Evolutionary conservation across 805 yeast species (phyloP).

Genomic region (Dipodascus geniculatus): DNA sequence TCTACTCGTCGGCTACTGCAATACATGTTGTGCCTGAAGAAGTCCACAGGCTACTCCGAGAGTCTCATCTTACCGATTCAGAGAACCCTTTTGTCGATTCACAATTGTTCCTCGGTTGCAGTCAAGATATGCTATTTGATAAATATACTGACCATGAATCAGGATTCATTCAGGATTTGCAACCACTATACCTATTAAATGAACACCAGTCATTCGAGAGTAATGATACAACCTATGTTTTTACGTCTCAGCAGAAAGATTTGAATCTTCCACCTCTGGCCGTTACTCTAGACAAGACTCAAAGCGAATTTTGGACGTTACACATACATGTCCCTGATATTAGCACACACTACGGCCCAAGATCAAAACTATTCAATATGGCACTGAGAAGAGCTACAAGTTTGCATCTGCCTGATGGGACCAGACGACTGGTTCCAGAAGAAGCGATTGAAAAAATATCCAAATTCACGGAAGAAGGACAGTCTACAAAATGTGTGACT

Average conservation of each 20-base stretch:
- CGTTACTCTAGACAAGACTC: slow-evolving; percentile 6
- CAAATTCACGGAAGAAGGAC: background rate
- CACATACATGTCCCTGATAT: slow-evolving; percentile 11
- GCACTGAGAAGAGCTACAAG: slow-evolving; percentile 5
- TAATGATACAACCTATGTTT: background rate
- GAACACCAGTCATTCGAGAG: background rate
- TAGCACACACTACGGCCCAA: background rate
- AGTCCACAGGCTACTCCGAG: background rate
- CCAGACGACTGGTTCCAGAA: slow-evolving; percentile 3
- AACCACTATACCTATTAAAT: background rate
- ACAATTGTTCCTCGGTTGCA: background rate
- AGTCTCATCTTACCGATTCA: background rate
- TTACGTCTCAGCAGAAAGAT: background rate
- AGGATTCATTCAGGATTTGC: background rate
- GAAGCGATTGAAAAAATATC: background rate
- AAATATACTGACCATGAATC: background rate
- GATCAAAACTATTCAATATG: background rate
- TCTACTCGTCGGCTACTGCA: background rate
- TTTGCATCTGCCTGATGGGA: background rate
- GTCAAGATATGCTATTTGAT: background rate
- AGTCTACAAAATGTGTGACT: slow-evolving; percentile 6
- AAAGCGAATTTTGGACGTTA: slow-evolving; percentile 1
- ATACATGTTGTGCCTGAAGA: background rate
- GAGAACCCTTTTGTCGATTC: background rate
- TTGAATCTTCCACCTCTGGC: slow-evolving; percentile 6